Evolutionary conservation across 2,329 filamentous ascomycete species (phyloP).

Genomic region (Aspergillus calidoustus): DNA sequence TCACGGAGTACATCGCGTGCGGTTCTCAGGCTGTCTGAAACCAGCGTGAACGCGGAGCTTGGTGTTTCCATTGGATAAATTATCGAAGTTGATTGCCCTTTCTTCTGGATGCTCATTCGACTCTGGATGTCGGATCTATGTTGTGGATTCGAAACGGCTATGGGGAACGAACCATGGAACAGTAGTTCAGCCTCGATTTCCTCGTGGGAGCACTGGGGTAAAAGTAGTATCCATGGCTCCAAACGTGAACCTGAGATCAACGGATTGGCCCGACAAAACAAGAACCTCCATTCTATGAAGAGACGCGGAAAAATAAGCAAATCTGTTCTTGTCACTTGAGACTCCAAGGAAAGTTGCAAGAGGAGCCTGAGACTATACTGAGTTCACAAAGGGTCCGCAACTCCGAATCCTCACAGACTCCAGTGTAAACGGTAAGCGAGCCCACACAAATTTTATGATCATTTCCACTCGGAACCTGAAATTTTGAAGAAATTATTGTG

Average conservation of each 20-base stretch:
- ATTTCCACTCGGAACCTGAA: too few species aligned
- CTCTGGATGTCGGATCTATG: background rate
- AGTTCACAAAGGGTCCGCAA: slow-evolving; percentile 3
- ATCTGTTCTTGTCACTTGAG: too few species aligned
- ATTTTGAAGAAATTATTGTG: background rate
- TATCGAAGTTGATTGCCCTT: background rate
- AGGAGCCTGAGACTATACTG: slow-evolving; percentile 14
- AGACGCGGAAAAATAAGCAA: too few species aligned
- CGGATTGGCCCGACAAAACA: too few species aligned
- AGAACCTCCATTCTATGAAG: too few species aligned
- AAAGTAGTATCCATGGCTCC: slow-evolving; percentile 22
- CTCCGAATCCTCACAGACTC: background rate
- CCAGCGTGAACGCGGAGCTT: background rate
- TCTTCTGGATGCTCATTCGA: background rate
- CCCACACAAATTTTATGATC: slow-evolving; percentile 9
- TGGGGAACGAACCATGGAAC: slow-evolving; percentile 28
- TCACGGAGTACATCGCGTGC: background rate
- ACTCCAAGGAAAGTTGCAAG: too few species aligned
- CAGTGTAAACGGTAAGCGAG: slow-evolving; percentile 22
- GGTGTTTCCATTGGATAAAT: background rate
- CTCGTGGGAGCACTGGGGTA: slow-evolving; percentile 7
- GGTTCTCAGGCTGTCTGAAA: background rate
- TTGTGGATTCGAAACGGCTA: background rate
- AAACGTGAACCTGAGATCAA: too few species aligned
- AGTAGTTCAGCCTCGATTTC: slow-evolving; percentile 2